phyloP scores from a whole-genome alignment of 1,284 basidiomycete species.

The Ustilago nuda region DNA sequence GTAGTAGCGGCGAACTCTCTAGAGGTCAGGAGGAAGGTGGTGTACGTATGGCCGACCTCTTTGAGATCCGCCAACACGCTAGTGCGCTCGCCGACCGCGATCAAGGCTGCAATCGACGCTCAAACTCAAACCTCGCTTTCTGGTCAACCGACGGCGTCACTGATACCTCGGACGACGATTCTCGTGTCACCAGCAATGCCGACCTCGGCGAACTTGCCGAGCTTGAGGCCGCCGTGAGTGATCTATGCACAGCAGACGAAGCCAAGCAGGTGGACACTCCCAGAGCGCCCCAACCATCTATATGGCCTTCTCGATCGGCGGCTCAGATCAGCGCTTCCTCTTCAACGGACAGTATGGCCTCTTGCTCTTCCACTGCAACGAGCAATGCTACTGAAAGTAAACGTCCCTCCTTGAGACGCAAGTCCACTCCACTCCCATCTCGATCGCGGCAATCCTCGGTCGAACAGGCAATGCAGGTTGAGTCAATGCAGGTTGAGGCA shows the following conservation, averaged over 20 bases:
- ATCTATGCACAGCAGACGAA: conserved; percentile 34
- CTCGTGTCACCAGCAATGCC: conserved; percentile 46
- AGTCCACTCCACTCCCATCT: conserved; percentile 33
- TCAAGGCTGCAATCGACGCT: neutral
- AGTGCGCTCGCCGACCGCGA: neutral
- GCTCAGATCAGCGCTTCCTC: conserved; percentile 27
- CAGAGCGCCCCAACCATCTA: conserved; percentile 19
- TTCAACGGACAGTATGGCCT: conserved; percentile 25
- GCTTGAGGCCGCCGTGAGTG: conserved; percentile 42
- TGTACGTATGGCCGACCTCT: conserved; percentile 38
- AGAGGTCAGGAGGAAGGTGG: conserved; percentile 12
- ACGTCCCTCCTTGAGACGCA: conserved; percentile 29
- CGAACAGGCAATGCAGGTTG: conserved; percentile 23
- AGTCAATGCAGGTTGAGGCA: neutral
- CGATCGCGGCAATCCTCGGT: conserved; percentile 47
- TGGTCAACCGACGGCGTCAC: conserved; percentile 20
- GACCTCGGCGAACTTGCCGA: conserved; percentile 47
- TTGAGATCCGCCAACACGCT: conserved; percentile 32
- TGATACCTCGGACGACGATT: conserved; percentile 50
- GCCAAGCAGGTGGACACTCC: conserved; percentile 30
- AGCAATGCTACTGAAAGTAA: conserved; percentile 9
- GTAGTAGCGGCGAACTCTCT: neutral
- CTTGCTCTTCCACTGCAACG: conserved; percentile 9
- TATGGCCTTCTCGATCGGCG: conserved; percentile 23
- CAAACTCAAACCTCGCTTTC: conserved; percentile 3